Conservation (phyloP, 768 basidiomycete genomes). For the Jaapia argillacea region DNA sequence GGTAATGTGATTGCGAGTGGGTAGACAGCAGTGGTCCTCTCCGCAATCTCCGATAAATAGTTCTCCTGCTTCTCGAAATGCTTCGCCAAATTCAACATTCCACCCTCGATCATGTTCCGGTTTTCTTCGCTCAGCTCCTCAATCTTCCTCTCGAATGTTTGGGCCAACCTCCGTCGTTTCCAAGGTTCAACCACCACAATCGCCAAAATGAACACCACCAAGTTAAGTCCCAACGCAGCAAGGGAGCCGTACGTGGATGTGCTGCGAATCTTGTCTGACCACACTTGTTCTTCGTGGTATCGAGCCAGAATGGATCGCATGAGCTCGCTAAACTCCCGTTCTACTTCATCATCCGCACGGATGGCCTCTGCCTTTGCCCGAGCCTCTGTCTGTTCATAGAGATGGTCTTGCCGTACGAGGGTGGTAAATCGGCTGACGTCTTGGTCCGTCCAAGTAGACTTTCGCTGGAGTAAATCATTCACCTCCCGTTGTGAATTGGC, state of each 20-base stretch:
- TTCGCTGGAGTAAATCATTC: conserved; percentile 90
- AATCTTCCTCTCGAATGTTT: conserved; percentile 84
- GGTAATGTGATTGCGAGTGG: too few species aligned
- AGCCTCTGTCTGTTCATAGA: conserved; percentile 71
- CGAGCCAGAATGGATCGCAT: conserved; percentile 84
- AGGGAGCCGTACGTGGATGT: conserved; percentile 90
- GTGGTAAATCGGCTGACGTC: conserved; percentile 86
- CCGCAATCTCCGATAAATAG: conserved; percentile 18
- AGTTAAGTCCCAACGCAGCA: conserved; percentile 76
- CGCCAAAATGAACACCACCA: conserved; percentile 84
- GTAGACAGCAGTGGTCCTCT: conserved; percentile 9
- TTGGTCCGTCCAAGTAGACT: conserved; percentile 82
- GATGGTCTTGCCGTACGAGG: conserved; percentile 85
- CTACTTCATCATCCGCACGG: conserved; percentile 69
- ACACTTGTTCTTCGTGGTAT: conserved; percentile 98
- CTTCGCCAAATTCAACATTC: conserved; percentile 35
- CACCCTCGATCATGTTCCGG: conserved; percentile 26
- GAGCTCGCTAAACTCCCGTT: conserved; percentile 78
- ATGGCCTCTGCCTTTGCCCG: conserved; percentile 58
- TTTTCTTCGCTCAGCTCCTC: conserved; percentile 37
- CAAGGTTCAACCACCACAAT: conserved; percentile 93
- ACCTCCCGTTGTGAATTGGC: conserved; percentile 90
- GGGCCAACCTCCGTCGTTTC: conserved; percentile 80
- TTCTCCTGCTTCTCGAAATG: conserved; percentile 39
- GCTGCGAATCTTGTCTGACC: conserved; percentile 98